phyloP scores from a whole-genome alignment of 192 early-diverging fungal species.

The Coemansia umbellata region DNA sequence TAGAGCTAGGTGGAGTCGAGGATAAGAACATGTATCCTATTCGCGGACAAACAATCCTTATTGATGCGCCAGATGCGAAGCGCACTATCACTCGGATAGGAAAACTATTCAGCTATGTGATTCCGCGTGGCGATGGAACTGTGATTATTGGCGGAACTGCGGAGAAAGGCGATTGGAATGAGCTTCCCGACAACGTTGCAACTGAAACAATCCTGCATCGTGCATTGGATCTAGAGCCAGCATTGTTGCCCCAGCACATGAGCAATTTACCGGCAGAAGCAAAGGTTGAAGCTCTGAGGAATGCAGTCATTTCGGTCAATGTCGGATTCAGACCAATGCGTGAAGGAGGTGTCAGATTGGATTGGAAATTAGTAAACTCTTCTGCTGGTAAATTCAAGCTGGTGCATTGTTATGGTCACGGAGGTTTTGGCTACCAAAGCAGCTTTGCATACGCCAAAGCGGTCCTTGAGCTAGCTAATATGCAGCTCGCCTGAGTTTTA shows the following conservation, averaged over 20 bases:
- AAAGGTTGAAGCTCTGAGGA: conserved; percentile 25
- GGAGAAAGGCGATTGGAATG: conserved; percentile 26
- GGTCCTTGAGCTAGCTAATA: conserved; percentile 6
- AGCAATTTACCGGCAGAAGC: conserved; percentile 29
- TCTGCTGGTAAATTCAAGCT: conserved; percentile 21
- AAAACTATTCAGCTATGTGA: conserved; percentile 34
- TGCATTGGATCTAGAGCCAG: conserved; percentile 42
- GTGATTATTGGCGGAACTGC: conserved; percentile 42
- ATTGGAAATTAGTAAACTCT: conserved; percentile 7
- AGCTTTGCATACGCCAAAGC: conserved; percentile 20
- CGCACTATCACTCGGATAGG: conserved; percentile 54
- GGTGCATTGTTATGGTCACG: conserved; percentile 67
- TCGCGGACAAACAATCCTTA: conserved; percentile 78
- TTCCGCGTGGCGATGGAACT: conserved; percentile 41
- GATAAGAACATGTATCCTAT: conserved; percentile 70
- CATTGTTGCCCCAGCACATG: conserved; percentile 21
- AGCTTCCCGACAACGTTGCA: conserved; percentile 24
- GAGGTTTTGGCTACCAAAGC: conserved; percentile 55
- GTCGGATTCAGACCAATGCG: conserved; percentile 62
- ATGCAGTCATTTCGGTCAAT: conserved; percentile 8
- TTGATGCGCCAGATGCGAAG: conserved; percentile 65
- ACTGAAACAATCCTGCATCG: conserved; percentile 41
- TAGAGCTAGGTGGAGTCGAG: conserved; percentile 64
- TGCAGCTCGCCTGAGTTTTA: no score
- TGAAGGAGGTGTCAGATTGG: conserved; percentile 55